A percentile compares a stretch with the other conserved stretches of the same genome.
Conservation (phyloP, 257 asterid species). For the Cruciata laevipes region DNA sequence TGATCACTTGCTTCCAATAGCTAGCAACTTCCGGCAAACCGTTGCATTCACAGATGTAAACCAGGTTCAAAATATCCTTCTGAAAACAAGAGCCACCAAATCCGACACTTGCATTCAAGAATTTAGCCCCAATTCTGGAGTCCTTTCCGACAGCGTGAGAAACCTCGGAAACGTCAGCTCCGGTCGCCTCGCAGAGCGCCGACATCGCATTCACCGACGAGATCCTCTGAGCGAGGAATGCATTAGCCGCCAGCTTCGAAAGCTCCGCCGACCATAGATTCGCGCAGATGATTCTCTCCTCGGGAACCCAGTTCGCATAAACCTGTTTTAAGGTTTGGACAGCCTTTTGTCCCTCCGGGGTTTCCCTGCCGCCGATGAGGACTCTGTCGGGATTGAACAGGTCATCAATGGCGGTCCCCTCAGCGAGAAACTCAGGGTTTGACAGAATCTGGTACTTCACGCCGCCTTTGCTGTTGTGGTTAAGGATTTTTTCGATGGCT, state of each 20-base stretch:
- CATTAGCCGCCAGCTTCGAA: slow-evolving; percentile 33
- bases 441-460: slow-evolving; percentile 30
- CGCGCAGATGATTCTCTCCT: slow-evolving; percentile 20
- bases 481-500: slow-evolving; percentile 30
- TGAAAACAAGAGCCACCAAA: slow-evolving; percentile 50
- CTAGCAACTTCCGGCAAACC: slow-evolving; percentile 39
- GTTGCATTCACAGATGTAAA: slow-evolving; percentile 45
- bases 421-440: slow-evolving; percentile 33
- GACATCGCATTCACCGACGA: slow-evolving; percentile 42
- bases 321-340: slow-evolving; percentile 21
- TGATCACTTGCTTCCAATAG: slow-evolving; percentile 43
- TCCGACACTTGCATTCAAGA: slow-evolving; percentile 42
- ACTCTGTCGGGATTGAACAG: slow-evolving; percentile 25
- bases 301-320: slow-evolving; percentile 26
- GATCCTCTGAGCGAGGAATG: slow-evolving; percentile 31
- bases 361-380: slow-evolving; percentile 25
- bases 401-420: slow-evolving; percentile 33
- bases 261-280: slow-evolving; percentile 30
- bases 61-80: slow-evolving; percentile 40
- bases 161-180: slow-evolving; percentile 39
- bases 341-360: slow-evolving; percentile 21
- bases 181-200: slow-evolving; percentile 39
- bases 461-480: slow-evolving; percentile 32
- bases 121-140: slow-evolving; percentile 37
- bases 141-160: slow-evolving; percentile 39